Conservation (phyloP, 2,329 filamentous ascomycete species). For the Exophiala aquamarina region DNA sequence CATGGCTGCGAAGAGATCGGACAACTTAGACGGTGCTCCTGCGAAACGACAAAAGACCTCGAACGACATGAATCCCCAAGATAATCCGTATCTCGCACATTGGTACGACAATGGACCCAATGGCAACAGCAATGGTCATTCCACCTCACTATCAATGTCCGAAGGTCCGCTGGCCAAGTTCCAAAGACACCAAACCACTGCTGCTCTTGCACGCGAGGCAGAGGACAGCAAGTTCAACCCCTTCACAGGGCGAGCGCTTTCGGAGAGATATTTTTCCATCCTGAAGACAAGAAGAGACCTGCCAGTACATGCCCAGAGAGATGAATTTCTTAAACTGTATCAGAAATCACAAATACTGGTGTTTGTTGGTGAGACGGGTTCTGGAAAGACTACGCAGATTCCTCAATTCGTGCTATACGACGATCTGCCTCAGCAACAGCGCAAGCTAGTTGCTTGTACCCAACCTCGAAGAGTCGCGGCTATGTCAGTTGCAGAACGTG, state of each 20-base stretch:
- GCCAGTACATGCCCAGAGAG: slow-evolving; percentile 86
- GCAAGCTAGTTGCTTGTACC: slow-evolving; percentile 94
- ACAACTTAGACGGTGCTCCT: slow-evolving; percentile 40
- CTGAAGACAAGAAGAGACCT: slow-evolving; percentile 79
- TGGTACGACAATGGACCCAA: slow-evolving; percentile 61
- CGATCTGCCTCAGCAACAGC: slow-evolving; percentile 80
- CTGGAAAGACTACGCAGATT: slow-evolving; percentile 98
- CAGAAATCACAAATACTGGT: slow-evolving; percentile 94
- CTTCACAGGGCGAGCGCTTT: slow-evolving; percentile 76
- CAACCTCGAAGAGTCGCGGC: slow-evolving; percentile 96
- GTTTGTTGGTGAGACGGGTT: slow-evolving; percentile 98
- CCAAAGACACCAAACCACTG: slow-evolving; percentile 77
- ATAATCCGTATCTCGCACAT: slow-evolving; percentile 91
- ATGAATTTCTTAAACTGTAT: slow-evolving; percentile 91
- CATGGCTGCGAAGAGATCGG: slow-evolving; percentile 28
- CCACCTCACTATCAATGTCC: slow-evolving; percentile 35
- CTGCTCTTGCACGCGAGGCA: slow-evolving; percentile 67
- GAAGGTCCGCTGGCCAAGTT: slow-evolving; percentile 63
- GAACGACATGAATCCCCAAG: slow-evolving; percentile 51
- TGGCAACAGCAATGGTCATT: slow-evolving; percentile 35
- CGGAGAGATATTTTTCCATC: slow-evolving; percentile 85
- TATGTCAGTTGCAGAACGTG: slow-evolving; percentile 98
- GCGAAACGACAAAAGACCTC: slow-evolving; percentile 56
- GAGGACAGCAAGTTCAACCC: slow-evolving; percentile 83
- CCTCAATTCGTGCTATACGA: slow-evolving; percentile 98